phyloP scores from a whole-genome alignment of 2,329 filamentous ascomycete genomes.

The Ceratocystiopsis brevicomis region DNA sequence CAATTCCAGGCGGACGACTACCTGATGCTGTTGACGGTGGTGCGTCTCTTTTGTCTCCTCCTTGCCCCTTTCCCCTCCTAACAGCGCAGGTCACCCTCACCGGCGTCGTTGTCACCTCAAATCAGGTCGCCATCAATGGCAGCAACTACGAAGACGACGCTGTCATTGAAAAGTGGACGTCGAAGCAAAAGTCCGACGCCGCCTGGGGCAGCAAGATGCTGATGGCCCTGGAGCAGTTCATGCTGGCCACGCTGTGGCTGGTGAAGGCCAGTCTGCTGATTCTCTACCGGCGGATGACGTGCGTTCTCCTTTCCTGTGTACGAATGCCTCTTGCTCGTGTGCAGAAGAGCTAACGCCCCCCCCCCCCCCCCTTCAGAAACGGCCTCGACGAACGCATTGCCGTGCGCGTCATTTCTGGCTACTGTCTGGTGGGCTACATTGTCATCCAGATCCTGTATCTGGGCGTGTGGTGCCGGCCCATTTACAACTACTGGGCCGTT shows the following conservation, averaged over 20 bases:
- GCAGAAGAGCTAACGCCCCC: too few relatives aligned
- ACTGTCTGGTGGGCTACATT: conserved; percentile 8
- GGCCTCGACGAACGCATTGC: conserved; percentile 5
- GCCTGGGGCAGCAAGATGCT: conserved; percentile 35
- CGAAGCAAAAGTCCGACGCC: conserved; percentile 20
- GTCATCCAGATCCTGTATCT: conserved; percentile 9
- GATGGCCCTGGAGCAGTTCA: conserved; percentile 32
- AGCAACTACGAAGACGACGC: conserved; percentile 25
- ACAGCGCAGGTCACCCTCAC: conserved; percentile 16
- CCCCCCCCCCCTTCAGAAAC: conserved; percentile 6
- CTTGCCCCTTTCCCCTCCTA: too few relatives aligned
- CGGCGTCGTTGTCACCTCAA: conserved; percentile 22
- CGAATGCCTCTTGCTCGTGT: background rate
- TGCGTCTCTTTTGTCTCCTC: too few relatives aligned
- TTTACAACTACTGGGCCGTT: conserved; percentile 31
- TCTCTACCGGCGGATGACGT: conserved; percentile 34
- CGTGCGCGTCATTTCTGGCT: conserved; percentile 22
- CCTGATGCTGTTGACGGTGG: conserved; percentile 32
- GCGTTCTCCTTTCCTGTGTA: conserved; percentile 8
- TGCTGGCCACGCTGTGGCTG: conserved; percentile 30
- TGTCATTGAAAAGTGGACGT: conserved; percentile 23
- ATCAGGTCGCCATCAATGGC: conserved; percentile 23
- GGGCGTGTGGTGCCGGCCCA: conserved; percentile 33
- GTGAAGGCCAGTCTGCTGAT: conserved; percentile 33
- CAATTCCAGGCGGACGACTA: conserved; percentile 37